Evolutionary conservation across 2,329 filamentous ascomycete species (phyloP).

Genomic region (Lachnellula cervina): DNA sequence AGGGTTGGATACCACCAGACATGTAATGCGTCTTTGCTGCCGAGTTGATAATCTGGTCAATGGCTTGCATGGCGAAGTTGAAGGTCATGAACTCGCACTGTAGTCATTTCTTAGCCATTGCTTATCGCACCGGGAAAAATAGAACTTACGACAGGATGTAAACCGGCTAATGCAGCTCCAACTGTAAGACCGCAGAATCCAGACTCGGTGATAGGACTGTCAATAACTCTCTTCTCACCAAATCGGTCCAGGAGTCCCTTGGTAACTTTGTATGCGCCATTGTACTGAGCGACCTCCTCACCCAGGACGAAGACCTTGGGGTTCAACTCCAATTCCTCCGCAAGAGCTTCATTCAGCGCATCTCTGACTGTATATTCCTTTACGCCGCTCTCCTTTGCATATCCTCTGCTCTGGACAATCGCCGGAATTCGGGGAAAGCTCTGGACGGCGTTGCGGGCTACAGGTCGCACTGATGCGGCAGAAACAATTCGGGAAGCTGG

Average conservation of each 20-base stretch:
- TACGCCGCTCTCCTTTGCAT: constrained; percentile 43
- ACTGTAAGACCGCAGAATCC: constrained; percentile 92
- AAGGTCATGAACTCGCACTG: constrained; percentile 99
- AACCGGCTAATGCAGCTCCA: constrained; percentile 87
- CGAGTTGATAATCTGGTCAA: constrained; percentile 99
- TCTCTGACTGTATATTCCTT: constrained; percentile 98
- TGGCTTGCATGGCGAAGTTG: constrained; percentile 99
- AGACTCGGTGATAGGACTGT: constrained; percentile 96
- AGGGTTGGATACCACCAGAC: constrained; percentile 98
- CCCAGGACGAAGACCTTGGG: constrained; percentile 93
- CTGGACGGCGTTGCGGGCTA: constrained; percentile 48
- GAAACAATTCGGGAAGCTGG: constrained; percentile 59
- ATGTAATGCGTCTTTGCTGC: constrained; percentile 99
- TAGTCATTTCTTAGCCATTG: constrained; percentile 14
- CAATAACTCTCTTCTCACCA: constrained; percentile 94
- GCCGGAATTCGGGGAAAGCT: constrained; percentile 33
- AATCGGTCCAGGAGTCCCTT: constrained; percentile 97
- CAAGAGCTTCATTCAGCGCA: constrained; percentile 94
- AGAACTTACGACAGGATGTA: constrained; percentile 81
- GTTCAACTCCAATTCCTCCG: constrained; percentile 93
- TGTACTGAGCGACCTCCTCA: constrained; percentile 99
- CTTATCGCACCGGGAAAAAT: constrained; percentile 8
- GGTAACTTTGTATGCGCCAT: constrained; percentile 99
- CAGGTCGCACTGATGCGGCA: constrained; percentile 43
- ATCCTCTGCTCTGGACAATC: constrained; percentile 30